Evolutionary conservation across 768 basidiomycete species (phyloP), one percentile per base, ranked within the genome.

Genomic region (Mrakia blollopis): DNA sequence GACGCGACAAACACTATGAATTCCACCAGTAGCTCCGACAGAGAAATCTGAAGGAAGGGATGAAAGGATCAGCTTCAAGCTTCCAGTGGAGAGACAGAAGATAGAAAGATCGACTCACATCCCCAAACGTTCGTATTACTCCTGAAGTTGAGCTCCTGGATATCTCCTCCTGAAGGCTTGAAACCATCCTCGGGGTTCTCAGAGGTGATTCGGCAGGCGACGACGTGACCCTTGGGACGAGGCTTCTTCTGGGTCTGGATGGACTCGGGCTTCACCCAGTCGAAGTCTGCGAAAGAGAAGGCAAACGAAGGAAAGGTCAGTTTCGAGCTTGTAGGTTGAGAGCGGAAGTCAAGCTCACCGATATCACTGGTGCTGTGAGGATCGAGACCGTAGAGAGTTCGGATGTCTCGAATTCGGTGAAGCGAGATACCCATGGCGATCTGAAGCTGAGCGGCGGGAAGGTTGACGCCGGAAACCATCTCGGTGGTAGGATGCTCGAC

Each of bases 71-170:
- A 63, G 52, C 61, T 0, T 23, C 60, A n/a, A 44, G 13, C 21
- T 21, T 50, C 47, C 2, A 63, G 61, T 25, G 28, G 21, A 28
- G 11, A 7, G 14, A 41, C n/a, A 0, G 18, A 67, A 18, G 6
- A 11, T 39, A n/a, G 13, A 11, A 13, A 57, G 57, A 25, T 1
- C 23, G 23, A 44, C 73, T 37, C 52, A 74, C 73, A 99, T 78
- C 97, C 97, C 97, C 97, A 99, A 63, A 99, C 97, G 79, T 99
- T 99, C 63, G 94, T 98, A 84, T 92, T 97, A 37, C 95, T 98
- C 76, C 97, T 91, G 90, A 99, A 99, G 85, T 98, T 99, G 80
- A 99, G 92, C 83, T 98, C 97, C 83, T 98, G 97, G 23, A 99
- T 87, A 54, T 92, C 91, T 79, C 97, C 97, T 3, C 93, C 95